These are phyloP conservation scores for Gigaspora rosea DNA, from an alignment of 192 early-diverging fungal genomes.

Conservation along the genomic window DNA sequence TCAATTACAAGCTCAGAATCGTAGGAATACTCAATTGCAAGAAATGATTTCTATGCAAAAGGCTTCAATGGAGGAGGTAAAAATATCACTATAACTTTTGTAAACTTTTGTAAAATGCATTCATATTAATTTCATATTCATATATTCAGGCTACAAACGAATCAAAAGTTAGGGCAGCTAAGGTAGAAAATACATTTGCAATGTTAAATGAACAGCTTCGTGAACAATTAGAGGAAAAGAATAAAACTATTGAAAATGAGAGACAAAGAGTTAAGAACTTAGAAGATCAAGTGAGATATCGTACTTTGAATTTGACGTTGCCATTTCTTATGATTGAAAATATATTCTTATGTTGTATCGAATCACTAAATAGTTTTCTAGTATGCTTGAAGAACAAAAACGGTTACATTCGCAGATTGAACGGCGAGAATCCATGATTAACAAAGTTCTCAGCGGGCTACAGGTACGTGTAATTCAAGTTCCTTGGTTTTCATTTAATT, in stretches of 20 bases:
- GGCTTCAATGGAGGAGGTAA: slow-evolving; percentile 28
- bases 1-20: slow-evolving; percentile 37
- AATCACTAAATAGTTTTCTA: neutral
- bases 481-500: neutral
- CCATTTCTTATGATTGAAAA: too few relatives aligned
- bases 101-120: neutral
- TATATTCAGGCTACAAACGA: neutral
- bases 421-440: slow-evolving; percentile 18
- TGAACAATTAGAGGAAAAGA: slow-evolving; percentile 41
- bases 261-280: slow-evolving; percentile 29
- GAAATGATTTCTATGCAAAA: slow-evolving; percentile 38
- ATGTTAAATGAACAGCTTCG: slow-evolving; percentile 42
- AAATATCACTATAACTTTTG: neutral
- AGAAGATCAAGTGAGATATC: slow-evolving; percentile 25
- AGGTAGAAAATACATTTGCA: slow-evolving; percentile 37
- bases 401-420: slow-evolving; percentile 22
- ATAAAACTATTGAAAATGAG: slow-evolving; percentile 37
- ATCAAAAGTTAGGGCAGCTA: slow-evolving; percentile 15
- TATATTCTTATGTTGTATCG: neutral
- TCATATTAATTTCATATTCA: neutral
- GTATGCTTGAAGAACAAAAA: slow-evolving; percentile 24
- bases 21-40: slow-evolving; percentile 41
- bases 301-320: too few relatives aligned
- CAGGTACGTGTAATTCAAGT: neutral
- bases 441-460: slow-evolving; percentile 10